These are phyloP conservation scores for Mycena sp. DNA, from an alignment of 1,284 basidiomycete species.

Conservation along the genomic window DNA sequence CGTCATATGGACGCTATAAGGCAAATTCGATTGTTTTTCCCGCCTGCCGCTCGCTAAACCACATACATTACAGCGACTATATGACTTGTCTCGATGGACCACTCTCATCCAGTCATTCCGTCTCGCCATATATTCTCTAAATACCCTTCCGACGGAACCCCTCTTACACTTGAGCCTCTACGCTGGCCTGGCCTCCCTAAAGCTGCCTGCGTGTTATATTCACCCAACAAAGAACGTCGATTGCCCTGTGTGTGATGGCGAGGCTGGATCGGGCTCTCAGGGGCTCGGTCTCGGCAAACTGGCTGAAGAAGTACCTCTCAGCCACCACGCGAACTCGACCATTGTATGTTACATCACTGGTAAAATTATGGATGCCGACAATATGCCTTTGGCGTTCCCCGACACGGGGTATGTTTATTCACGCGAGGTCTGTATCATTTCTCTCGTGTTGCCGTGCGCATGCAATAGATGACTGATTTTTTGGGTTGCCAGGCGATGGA, in stretches of 20 bases:
- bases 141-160: slow-evolving; percentile 87
- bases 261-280: slow-evolving; percentile 44
- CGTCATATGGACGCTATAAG: slow-evolving; percentile 76
- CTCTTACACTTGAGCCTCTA: slow-evolving; percentile 88
- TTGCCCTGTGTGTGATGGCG: slow-evolving; percentile 89
- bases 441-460: slow-evolving; percentile 6
- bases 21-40: slow-evolving; percentile 46
- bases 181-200: slow-evolving; percentile 88
- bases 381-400: slow-evolving; percentile 91
- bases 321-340: slow-evolving; percentile 94
- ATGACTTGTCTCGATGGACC: slow-evolving; percentile 82
- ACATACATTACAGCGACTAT: slow-evolving; percentile 70
- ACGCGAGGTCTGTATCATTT: slow-evolving; percentile 75
- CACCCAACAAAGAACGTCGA: slow-evolving; percentile 77
- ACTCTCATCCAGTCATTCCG: slow-evolving; percentile 82
- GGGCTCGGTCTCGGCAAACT: slow-evolving; percentile 75
- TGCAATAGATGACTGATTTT: background rate
- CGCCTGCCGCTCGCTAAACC: background rate
- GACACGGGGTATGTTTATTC: slow-evolving; percentile 92
- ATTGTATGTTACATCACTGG: slow-evolving; percentile 93
- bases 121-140: slow-evolving; percentile 84
- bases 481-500: slow-evolving; percentile 71
- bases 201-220: slow-evolving; percentile 82
- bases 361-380: slow-evolving; percentile 94
- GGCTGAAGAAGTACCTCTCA: slow-evolving; percentile 89